Evolutionary conservation across 352 stramenopile species (phyloP).

Genomic region (Phytophthora crassamura): DNA sequence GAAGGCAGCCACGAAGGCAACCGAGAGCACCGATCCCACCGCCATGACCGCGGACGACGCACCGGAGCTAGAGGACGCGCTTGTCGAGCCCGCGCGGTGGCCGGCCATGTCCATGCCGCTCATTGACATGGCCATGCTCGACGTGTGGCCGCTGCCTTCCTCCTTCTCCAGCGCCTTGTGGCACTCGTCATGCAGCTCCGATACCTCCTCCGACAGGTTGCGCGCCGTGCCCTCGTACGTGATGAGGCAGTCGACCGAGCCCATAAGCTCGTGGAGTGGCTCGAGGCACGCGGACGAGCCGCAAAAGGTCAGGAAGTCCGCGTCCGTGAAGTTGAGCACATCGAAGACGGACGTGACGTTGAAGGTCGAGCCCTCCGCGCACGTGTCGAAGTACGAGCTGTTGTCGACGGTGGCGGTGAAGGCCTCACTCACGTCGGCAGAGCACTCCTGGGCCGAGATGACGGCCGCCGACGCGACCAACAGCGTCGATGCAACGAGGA

Average conservation of each 20-base stretch:
- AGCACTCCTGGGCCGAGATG: constrained; percentile 40
- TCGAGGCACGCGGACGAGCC: constrained; percentile 60
- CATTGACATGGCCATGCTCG: background rate
- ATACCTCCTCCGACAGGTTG: constrained; percentile 51
- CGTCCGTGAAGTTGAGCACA: constrained; percentile 48
- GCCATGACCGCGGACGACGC: constrained; percentile 25
- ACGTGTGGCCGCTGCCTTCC: constrained; percentile 1
- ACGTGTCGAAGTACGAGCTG: constrained; percentile 59
- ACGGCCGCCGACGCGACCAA: constrained; percentile 28
- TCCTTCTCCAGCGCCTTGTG: constrained; percentile 40
- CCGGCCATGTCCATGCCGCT: constrained; percentile 34
- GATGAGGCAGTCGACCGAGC: constrained; percentile 50
- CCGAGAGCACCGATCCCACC: constrained; percentile 20
- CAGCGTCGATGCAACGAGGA: constrained; percentile 26
- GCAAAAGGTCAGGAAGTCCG: constrained; percentile 64
- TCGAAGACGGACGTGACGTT: constrained; percentile 57
- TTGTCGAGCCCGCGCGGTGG: constrained; percentile 13
- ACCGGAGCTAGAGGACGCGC: constrained; percentile 9
- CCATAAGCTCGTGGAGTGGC: constrained; percentile 61
- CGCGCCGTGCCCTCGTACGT: constrained; percentile 46
- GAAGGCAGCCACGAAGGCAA: constrained; percentile 21
- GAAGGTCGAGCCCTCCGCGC: constrained; percentile 54
- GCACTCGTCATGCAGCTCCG: constrained; percentile 56
- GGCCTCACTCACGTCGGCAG: constrained; percentile 37
- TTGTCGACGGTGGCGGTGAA: constrained; percentile 56